Base-by-base conservation (phyloP, 805 yeast species). In the Tetrapisispora pingtungensis region DNA sequence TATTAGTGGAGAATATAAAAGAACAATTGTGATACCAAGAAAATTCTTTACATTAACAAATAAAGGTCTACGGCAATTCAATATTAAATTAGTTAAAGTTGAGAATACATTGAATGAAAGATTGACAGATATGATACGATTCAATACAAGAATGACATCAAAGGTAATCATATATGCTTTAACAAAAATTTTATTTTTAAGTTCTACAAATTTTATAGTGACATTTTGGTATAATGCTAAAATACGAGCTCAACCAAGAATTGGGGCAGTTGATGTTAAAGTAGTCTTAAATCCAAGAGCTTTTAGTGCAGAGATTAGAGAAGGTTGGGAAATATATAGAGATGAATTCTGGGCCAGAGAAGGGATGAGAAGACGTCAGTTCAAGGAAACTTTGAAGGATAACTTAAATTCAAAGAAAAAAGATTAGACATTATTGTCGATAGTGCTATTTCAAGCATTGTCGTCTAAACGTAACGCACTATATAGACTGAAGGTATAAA, bases 281-380 rank as follows among this genome's bases (percentile, higher is more conserved):
- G 61, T 93, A 8, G 83, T 86, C 10, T 68, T 93, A 44, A 81
- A 82, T 46, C 84, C 97, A 3, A 69, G 96, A 41, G 80, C 81
- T 1, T 93, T 90, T 64, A 77, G 78, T 47, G 79, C 93, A 0
- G 89, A 84, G 40, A 77, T 84, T 7, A 73, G 96, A 49, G 96
- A 89, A 61, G 89, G 87, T 10, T 90, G 98, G 97, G 98, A 90
- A 57, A 63, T 87, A 34, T 90, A 89, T 56, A 67, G 98, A 47
- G 85, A 84, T 52, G 97, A 89, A 60, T 93, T 88, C 59, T 93
- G 97, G 97, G 77, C 80, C 19, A 73, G 82, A 53, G 96, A 88
- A 59, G 84, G 86, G 1, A 75, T 78, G 2, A 72, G 87, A 51
- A 68, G 88, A 49, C 64, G 76, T 36, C 67, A 38, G 39, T 12